A percentile compares a stretch with the other conserved stretches of the same genome.
Evolutionary conservation across 2,329 filamentous ascomycete genomes (phyloP).

Genomic region (Paecilomyces niveus): DNA sequence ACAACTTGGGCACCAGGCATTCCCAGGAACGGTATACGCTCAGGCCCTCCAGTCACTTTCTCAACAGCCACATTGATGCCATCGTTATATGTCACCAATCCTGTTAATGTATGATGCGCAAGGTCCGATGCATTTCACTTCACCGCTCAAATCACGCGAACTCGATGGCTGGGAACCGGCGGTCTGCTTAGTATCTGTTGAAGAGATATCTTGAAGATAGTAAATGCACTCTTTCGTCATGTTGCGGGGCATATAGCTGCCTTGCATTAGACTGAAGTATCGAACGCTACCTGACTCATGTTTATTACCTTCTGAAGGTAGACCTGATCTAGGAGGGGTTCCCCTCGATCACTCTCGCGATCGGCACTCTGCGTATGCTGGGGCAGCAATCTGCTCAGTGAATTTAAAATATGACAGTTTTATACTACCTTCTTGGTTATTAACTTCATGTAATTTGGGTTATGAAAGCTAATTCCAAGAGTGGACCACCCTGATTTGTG

Average conservation of each 20-base stretch:
- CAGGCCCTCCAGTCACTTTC: background rate
- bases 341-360: background rate
- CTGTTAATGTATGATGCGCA: too few relatives aligned
- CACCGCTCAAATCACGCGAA: background rate
- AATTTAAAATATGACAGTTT: too few relatives aligned
- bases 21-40: background rate
- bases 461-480: too few relatives aligned
- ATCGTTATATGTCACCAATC: too few relatives aligned
- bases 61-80: too few relatives aligned
- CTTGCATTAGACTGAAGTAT: too few relatives aligned
- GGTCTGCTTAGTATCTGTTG: background rate
- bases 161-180: background rate
- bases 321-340: background rate
- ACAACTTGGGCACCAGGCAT: background rate
- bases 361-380: background rate
- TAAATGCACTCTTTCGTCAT: background rate
- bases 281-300: too few relatives aligned
- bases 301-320: background rate
- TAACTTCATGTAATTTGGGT: too few relatives aligned
- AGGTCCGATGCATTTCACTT: background rate
- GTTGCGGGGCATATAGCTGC: background rate
- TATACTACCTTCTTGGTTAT: too few relatives aligned
- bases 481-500: too few relatives aligned
- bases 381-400: background rate
- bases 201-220: background rate